These are phyloP conservation scores for Brassica carinata DNA, from an alignment of 345 rosid species.

Conservation along the genomic window DNA sequence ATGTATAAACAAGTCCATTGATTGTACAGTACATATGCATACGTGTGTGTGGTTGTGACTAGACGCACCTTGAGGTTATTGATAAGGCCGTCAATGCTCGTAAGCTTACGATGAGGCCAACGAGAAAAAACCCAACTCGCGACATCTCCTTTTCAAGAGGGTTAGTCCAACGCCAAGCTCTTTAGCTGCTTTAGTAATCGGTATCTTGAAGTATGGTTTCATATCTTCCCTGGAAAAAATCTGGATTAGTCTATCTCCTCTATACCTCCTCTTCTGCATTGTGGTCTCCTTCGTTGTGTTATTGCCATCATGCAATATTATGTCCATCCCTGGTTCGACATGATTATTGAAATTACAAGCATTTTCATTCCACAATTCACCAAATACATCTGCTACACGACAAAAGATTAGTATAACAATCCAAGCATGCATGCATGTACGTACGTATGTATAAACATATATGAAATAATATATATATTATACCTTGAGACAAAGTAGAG, in stretches of 20 bases:
- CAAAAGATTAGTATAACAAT: conserved; percentile 4
- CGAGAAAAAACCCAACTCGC: conserved; percentile 59
- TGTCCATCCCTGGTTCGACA: conserved; percentile 18
- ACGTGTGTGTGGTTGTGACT: background rate
- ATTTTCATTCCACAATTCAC: conserved; percentile 42
- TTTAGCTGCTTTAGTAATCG: conserved; percentile 63
- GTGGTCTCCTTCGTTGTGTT: conserved; percentile 5
- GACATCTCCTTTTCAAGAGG: conserved; percentile 63
- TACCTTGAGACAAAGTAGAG: conserved; percentile 40
- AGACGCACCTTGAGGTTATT: conserved; percentile 49
- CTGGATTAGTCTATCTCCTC: conserved; percentile 15
- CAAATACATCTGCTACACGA: conserved; percentile 13
- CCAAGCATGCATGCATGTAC: background rate
- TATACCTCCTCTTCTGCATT: conserved; percentile 7
- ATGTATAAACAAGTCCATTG: background rate
- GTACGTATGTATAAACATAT: background rate
- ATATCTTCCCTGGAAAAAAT: conserved; percentile 41
- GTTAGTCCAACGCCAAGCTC: conserved; percentile 68
- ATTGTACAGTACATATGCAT: background rate
- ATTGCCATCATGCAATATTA: background rate
- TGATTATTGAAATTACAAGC: conserved; percentile 2
- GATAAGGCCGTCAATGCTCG: conserved; percentile 58
- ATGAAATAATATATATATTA: background rate
- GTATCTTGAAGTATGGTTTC: conserved; percentile 56
- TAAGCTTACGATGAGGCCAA: conserved; percentile 76